phyloP scores from a whole-genome alignment of 441 rosid species.

The Bocquillonia castaneifolia region DNA sequence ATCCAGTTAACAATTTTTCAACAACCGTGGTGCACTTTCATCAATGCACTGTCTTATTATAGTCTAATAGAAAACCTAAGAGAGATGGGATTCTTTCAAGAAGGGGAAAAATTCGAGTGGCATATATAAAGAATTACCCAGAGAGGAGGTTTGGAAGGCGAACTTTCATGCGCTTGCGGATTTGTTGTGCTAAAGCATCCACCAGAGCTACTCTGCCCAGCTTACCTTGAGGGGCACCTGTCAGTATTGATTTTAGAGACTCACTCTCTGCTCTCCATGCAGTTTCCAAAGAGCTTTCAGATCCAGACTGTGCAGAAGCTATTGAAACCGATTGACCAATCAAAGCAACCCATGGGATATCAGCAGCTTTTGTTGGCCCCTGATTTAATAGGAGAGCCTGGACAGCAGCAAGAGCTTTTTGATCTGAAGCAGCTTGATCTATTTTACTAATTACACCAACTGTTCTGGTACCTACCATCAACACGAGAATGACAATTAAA shows the following conservation, averaged over 20 bases:
- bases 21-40: too few species aligned
- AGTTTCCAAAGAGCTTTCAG: constrained; percentile 83
- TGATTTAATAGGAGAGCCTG: constrained; percentile 73
- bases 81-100: background rate
- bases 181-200: constrained; percentile 75
- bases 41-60: too few species aligned
- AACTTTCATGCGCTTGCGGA: constrained; percentile 78
- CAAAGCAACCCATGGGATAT: constrained; percentile 90
- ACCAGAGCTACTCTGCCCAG: constrained; percentile 86
- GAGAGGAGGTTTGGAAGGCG: constrained; percentile 85
- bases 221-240: constrained; percentile 72
- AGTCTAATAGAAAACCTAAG: background rate
- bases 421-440: constrained; percentile 77
- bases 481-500: constrained; percentile 4
- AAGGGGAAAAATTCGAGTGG: background rate
- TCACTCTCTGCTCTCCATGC: constrained; percentile 94
- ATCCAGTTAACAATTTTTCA: too few species aligned
- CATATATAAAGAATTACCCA: constrained; percentile 47
- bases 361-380: constrained; percentile 81
- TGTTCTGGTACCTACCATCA: constrained; percentile 68
- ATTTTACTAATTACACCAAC: constrained; percentile 80
- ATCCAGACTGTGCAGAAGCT: constrained; percentile 75
- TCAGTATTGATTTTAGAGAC: constrained; percentile 72
- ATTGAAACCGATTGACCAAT: constrained; percentile 90
- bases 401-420: constrained; percentile 85